phyloP scores from a whole-genome alignment of 345 rosid genomes.

The Salix caprea region DNA sequence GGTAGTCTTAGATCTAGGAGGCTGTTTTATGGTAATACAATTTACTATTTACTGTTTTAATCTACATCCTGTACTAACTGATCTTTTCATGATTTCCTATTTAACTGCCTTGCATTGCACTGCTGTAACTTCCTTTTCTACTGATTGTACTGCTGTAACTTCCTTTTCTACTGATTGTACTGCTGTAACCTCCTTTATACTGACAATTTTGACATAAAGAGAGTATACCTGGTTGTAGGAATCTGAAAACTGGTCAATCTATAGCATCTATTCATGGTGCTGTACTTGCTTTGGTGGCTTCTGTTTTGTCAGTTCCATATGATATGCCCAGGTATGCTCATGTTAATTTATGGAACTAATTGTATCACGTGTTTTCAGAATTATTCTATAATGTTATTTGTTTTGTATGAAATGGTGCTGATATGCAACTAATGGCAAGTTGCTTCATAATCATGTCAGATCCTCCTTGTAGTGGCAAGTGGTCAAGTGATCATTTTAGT shows the following conservation, averaged over 20 bases:
- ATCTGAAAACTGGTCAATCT: constrained; percentile 34
- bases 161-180: too few relatives aligned
- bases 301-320: constrained; percentile 92
- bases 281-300: constrained; percentile 93
- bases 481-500: background rate
- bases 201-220: background rate
- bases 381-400: background rate
- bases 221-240: constrained; percentile 40
- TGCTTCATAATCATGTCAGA: background rate
- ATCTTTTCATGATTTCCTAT: too few relatives aligned
- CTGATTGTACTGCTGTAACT: too few relatives aligned
- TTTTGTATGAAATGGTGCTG: background rate
- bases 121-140: too few relatives aligned
- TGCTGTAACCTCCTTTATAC: too few relatives aligned
- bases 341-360: constrained; percentile 2
- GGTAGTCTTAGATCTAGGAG: too few relatives aligned
- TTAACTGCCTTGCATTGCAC: too few relatives aligned
- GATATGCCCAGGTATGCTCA: constrained; percentile 89
- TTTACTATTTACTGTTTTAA: too few relatives aligned
- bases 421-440: background rate
- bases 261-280: constrained; percentile 79
- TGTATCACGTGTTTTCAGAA: background rate
- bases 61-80: too few relatives aligned
- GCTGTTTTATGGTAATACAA: too few relatives aligned
- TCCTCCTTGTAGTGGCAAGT: background rate